Evolutionary conservation across 2,329 filamentous ascomycete species (phyloP).

Genomic region (Penicillium brasilianum): DNA sequence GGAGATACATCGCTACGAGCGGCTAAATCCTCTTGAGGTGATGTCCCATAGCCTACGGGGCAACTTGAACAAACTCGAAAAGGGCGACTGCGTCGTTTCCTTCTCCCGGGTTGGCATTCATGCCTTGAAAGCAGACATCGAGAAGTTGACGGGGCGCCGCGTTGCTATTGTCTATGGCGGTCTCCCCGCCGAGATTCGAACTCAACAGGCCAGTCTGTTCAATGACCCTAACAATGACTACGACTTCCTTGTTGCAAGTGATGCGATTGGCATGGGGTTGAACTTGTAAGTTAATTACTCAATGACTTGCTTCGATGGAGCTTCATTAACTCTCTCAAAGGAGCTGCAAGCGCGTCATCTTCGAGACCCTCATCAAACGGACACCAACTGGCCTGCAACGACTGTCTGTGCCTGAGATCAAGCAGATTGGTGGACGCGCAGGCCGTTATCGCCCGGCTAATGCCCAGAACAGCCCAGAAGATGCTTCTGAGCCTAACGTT

Average conservation of each 20-base stretch:
- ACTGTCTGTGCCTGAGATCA: constrained; percentile 77
- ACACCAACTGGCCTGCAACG: constrained; percentile 63
- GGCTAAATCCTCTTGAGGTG: constrained; percentile 76
- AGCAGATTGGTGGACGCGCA: constrained; percentile 92
- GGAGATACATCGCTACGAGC: constrained; percentile 79
- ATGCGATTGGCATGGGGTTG: constrained; percentile 96
- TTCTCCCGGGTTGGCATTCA: constrained; percentile 87
- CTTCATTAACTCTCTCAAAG: constrained; percentile 41
- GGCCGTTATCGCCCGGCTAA: constrained; percentile 78
- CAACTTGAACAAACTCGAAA: constrained; percentile 70
- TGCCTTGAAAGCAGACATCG: constrained; percentile 76
- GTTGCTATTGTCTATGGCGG: constrained; percentile 94
- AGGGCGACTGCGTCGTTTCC: constrained; percentile 87
- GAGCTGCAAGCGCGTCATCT: constrained; percentile 84
- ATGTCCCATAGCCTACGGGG: constrained; percentile 67
- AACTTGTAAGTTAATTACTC: constrained; percentile 69
- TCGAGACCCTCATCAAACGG: constrained; percentile 77
- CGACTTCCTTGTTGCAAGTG: constrained; percentile 89
- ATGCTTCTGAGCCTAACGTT: constrained; percentile 44
- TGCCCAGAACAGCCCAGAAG: constrained; percentile 22
- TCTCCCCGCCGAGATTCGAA: constrained; percentile 88
- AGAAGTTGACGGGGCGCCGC: constrained; percentile 73
- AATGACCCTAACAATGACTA: constrained; percentile 96
- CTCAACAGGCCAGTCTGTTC: constrained; percentile 88
- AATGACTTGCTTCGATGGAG: neutral